These are phyloP conservation scores for Sclerotinia minor DNA, from an alignment of 2,329 filamentous ascomycete genomes.

Conservation along the genomic window DNA sequence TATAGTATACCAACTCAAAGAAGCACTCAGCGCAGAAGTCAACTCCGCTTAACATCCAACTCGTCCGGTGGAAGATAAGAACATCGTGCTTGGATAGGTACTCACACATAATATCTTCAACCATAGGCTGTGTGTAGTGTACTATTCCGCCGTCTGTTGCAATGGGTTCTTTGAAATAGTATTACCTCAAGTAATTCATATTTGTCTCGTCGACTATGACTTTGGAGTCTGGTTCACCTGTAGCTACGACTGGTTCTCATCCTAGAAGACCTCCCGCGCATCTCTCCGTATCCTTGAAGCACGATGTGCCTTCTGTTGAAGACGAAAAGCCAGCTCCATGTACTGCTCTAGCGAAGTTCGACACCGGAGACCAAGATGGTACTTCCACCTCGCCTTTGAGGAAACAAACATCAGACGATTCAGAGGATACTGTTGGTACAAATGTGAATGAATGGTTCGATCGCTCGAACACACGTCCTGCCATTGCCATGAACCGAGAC, in stretches of 20 bases:
- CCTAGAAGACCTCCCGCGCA: slow-evolving; percentile 36
- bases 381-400: slow-evolving; percentile 4
- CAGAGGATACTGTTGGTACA: slow-evolving; percentile 25
- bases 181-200: neutral
- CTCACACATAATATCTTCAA: neutral
- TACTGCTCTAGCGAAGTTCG: neutral
- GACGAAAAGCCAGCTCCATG: neutral
- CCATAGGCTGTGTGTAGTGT: neutral
- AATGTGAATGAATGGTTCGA: slow-evolving; percentile 38
- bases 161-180: slow-evolving; percentile 18
- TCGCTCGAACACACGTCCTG: slow-evolving; percentile 33
- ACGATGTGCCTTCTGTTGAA: slow-evolving; percentile 14
- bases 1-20: too few species aligned
- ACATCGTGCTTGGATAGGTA: neutral
- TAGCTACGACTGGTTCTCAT: slow-evolving; percentile 23
- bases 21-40: neutral
- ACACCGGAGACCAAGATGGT: neutral
- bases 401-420: slow-evolving; percentile 30
- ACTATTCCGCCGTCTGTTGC: neutral
- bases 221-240: neutral
- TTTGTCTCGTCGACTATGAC: slow-evolving; percentile 20
- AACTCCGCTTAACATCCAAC: neutral
- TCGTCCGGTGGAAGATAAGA: neutral
- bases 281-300: slow-evolving; percentile 33
- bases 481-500: slow-evolving; percentile 18